phyloP scores from a whole-genome alignment of 345 rosid genomes.

The Jatropha curcas region DNA sequence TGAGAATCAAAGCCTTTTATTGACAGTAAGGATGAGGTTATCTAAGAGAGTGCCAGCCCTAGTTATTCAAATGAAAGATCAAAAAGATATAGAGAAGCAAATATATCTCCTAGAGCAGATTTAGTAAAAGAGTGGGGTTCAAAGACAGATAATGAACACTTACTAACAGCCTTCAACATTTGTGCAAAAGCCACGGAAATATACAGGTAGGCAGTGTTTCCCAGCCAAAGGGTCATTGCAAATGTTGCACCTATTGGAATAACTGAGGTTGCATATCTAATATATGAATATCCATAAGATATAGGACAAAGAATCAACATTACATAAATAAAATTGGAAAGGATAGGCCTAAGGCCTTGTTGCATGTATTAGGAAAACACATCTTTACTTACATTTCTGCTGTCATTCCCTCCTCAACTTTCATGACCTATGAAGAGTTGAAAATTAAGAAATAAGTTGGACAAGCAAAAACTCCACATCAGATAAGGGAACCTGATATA shows the following conservation, averaged over 20 bases:
- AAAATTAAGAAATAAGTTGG: constrained; percentile 9
- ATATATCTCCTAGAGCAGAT: background rate
- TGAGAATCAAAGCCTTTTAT: background rate
- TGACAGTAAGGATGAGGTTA: background rate
- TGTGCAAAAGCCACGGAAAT: constrained; percentile 97
- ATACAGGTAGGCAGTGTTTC: constrained; percentile 95
- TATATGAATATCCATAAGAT: background rate
- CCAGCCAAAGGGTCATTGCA: constrained; percentile 99
- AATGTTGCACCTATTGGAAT: constrained; percentile 94
- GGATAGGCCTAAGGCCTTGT: background rate
- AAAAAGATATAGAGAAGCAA: background rate
- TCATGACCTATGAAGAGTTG: constrained; percentile 52
- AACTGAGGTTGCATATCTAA: constrained; percentile 66
- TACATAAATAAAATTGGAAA: background rate
- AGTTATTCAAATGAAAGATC: too few species aligned
- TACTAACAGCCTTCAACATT: constrained; percentile 97
- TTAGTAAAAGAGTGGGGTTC: background rate
- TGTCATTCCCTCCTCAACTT: constrained; percentile 97
- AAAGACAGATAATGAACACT: constrained; percentile 21
- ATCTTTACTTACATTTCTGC: constrained; percentile 69
- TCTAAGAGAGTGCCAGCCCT: too few species aligned
- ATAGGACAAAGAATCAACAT: background rate
- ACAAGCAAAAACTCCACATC: background rate
- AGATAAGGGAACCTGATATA: constrained; percentile 12
- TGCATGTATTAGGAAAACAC: background rate